phyloP scores from a whole-genome alignment of 331 rosid genomes.

The Quercus tomentella region DNA sequence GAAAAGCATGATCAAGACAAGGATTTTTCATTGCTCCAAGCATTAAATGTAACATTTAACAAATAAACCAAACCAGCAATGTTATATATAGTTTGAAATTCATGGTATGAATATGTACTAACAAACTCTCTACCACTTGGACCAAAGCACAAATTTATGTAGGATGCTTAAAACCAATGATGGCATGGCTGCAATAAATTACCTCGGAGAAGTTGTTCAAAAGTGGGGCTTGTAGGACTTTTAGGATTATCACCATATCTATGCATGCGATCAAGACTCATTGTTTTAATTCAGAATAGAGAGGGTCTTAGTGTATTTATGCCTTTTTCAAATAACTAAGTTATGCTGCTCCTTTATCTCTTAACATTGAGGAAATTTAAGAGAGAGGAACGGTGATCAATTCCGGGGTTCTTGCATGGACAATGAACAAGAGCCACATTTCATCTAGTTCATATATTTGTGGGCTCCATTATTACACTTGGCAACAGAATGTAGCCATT shows the following conservation, averaged over 20 bases:
- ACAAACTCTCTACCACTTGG: too few relatives aligned
- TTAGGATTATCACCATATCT: slow-evolving; percentile 24
- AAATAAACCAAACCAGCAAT: too few relatives aligned
- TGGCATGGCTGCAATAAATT: neutral
- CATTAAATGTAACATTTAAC: too few relatives aligned
- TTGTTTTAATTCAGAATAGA: slow-evolving; percentile 10
- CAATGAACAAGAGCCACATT: slow-evolving; percentile 25
- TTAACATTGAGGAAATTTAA: slow-evolving; percentile 14
- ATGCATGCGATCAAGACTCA: slow-evolving; percentile 65
- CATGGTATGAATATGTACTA: too few relatives aligned
- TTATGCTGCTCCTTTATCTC: slow-evolving; percentile 10
- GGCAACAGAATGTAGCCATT: slow-evolving; percentile 8
- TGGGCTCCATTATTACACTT: slow-evolving; percentile 40
- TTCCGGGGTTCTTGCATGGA: slow-evolving; percentile 39
- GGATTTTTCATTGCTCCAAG: too few relatives aligned
- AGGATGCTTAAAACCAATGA: neutral
- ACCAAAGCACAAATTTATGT: too few relatives aligned
- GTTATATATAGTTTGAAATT: too few relatives aligned
- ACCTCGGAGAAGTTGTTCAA: slow-evolving; percentile 80
- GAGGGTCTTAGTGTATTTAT: neutral
- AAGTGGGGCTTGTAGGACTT: slow-evolving; percentile 27
- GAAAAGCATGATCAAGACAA: neutral
- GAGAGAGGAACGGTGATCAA: slow-evolving; percentile 24
- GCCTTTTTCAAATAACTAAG: neutral
- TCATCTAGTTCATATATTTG: slow-evolving; percentile 18